phyloP scores from a whole-genome alignment of 2,329 filamentous ascomycete species.

The Fusarium aywerte region DNA sequence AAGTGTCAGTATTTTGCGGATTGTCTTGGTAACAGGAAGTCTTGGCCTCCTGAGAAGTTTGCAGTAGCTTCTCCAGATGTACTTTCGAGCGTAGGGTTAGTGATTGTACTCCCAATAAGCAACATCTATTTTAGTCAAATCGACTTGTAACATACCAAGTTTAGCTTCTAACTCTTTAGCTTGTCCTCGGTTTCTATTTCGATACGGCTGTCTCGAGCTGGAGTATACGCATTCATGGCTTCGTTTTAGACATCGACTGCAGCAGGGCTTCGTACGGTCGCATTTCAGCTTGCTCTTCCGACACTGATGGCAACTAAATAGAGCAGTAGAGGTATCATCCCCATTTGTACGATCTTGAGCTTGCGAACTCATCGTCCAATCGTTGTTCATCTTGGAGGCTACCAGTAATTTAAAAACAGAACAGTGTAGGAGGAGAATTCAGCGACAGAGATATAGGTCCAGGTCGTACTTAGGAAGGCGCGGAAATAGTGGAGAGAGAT shows the following conservation, averaged over 20 bases:
- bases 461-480: background rate
- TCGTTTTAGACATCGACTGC: constrained; percentile 18
- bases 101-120: background rate
- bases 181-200: background rate
- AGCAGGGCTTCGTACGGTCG: constrained; percentile 10
- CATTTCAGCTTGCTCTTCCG: constrained; percentile 23
- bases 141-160: background rate
- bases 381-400: background rate
- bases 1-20: rapidly evolving
- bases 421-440: background rate
- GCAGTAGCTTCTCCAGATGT: constrained; percentile 6
- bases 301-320: constrained; percentile 18
- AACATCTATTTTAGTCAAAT: no score
- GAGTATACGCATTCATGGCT: constrained; percentile 18
- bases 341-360: rapidly evolving
- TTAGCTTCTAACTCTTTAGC: constrained; percentile 10
- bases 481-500: constrained; percentile 1
- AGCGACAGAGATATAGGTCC: background rate
- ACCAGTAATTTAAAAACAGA: background rate
- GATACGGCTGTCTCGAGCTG: constrained; percentile 9
- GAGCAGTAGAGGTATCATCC: background rate
- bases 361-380: background rate
- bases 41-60: background rate
- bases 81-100: background rate
- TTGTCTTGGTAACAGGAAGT: no score